phyloP scores from a whole-genome alignment of 2,329 filamentous ascomycete genomes.

The Cadophora malorum region DNA sequence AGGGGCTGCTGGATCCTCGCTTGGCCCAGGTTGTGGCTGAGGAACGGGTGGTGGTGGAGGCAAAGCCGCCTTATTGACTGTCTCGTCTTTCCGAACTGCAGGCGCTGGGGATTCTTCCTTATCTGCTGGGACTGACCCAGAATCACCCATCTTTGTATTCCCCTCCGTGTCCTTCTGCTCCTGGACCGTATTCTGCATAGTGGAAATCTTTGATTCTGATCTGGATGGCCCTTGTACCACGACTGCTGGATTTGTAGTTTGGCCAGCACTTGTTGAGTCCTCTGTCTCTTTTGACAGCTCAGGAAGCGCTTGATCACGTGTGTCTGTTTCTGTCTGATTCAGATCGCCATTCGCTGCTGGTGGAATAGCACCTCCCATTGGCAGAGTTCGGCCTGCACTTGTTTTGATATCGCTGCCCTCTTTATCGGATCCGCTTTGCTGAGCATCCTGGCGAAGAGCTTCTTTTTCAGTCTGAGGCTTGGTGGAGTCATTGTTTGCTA shows the following conservation, averaged over 20 bases:
- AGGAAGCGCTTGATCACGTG: constrained; percentile 43
- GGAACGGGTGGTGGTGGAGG: constrained; percentile 41
- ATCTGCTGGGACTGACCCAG: constrained; percentile 35
- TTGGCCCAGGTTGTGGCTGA: constrained; percentile 27
- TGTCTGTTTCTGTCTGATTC: constrained; percentile 26
- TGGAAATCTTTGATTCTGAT: constrained; percentile 31
- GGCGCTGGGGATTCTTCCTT: constrained; percentile 37
- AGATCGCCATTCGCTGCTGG: constrained; percentile 37
- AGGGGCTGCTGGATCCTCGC: constrained; percentile 33
- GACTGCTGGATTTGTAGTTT: constrained; percentile 36
- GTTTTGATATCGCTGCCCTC: constrained; percentile 32
- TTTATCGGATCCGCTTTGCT: constrained; percentile 27
- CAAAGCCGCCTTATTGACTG: constrained; percentile 31
- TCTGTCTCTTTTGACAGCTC: constrained; percentile 42
- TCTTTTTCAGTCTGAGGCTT: constrained; percentile 42
- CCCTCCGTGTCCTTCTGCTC: constrained; percentile 38
- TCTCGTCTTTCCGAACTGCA: constrained; percentile 34
- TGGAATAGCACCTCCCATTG: constrained; percentile 24
- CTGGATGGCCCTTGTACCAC: constrained; percentile 37
- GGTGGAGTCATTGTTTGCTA: constrained; percentile 27
- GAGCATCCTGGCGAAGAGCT: constrained; percentile 30
- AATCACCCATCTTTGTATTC: constrained; percentile 38
- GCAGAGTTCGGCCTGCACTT: constrained; percentile 26
- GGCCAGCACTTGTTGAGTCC: constrained; percentile 27
- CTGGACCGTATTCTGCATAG: constrained; percentile 22